Evolutionary conservation across 345 rosid genomes (phyloP).

Genomic region (Limnanthes douglasii): DNA sequence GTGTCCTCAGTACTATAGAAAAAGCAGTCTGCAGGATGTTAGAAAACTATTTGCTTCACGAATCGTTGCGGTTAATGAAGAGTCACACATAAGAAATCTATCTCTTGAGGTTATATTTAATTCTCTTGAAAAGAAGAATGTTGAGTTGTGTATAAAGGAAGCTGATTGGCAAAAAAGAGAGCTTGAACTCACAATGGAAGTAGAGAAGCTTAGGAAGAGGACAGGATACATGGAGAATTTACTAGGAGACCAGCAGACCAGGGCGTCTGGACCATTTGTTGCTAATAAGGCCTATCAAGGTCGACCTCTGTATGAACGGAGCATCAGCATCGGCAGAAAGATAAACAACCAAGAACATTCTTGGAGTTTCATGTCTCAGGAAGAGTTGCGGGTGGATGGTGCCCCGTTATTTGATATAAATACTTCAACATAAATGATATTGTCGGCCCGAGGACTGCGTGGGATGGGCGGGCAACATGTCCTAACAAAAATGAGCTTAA

Average conservation of each 20-base stretch:
- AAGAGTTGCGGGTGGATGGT: conserved; percentile 40
- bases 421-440: conserved; percentile 25
- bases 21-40: conserved; percentile 39
- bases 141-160: conserved; percentile 29
- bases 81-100: conserved; percentile 54
- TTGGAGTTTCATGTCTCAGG: conserved; percentile 36
- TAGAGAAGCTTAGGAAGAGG: conserved; percentile 29
- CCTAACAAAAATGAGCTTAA: conserved; percentile 56
- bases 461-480: conserved; percentile 38
- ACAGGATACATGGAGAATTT: too few species aligned
- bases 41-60: conserved; percentile 60
- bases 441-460: conserved; percentile 45
- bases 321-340: conserved; percentile 13
- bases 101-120: conserved; percentile 48
- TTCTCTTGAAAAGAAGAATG: conserved; percentile 36
- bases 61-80: conserved; percentile 59
- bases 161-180: conserved; percentile 37
- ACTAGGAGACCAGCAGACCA: too few species aligned
- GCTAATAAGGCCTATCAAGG: too few species aligned
- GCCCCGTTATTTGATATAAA: conserved; percentile 75
- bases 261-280: too few species aligned
- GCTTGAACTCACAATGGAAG: conserved; percentile 24
- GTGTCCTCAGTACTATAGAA: conserved; percentile 83
- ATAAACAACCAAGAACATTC: conserved; percentile 17
- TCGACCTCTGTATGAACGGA: too few species aligned